Conservation (phyloP, 2,329 filamentous ascomycete species). For the Colletotrichum noveboracense region DNA sequence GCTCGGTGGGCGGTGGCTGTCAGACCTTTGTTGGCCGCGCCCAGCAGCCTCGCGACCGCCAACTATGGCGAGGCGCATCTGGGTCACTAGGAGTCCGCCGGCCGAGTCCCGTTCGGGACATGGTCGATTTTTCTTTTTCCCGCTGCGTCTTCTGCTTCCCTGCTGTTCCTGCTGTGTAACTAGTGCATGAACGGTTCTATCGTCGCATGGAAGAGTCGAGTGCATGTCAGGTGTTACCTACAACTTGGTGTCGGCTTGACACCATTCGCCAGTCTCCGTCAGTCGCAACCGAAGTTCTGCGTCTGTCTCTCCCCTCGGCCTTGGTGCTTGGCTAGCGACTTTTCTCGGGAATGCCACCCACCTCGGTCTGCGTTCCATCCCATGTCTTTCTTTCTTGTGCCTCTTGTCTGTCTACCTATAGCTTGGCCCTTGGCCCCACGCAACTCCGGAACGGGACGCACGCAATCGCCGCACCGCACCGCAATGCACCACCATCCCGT, state of each 20-base stretch:
- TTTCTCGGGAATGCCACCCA: constrained; percentile 15
- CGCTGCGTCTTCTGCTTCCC: neutral
- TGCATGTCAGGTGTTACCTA: constrained; percentile 17
- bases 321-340: neutral
- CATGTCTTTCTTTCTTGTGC: neutral
- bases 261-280: neutral
- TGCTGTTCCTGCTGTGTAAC: constrained; percentile 13
- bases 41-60: constrained; percentile 16
- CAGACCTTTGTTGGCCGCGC: constrained; percentile 21
- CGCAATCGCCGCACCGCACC: constrained; percentile 3
- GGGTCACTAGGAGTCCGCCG: constrained; percentile 11
- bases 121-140: constrained; percentile 2
- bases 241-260: neutral
- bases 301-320: neutral
- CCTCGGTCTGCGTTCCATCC: constrained; percentile 10
- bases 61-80: constrained; percentile 21
- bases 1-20: constrained; percentile 20
- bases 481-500: neutral
- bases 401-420: neutral
- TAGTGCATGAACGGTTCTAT: constrained; percentile 14
- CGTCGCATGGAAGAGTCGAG: constrained; percentile 15
- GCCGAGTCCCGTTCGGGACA: constrained; percentile 4
- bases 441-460: constrained; percentile 20
- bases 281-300: neutral
- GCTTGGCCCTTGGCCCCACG: neutral